These are phyloP conservation scores for Cladosporium sp. DNA, from an alignment of 2,329 filamentous ascomycete species.

Conservation along the genomic window DNA sequence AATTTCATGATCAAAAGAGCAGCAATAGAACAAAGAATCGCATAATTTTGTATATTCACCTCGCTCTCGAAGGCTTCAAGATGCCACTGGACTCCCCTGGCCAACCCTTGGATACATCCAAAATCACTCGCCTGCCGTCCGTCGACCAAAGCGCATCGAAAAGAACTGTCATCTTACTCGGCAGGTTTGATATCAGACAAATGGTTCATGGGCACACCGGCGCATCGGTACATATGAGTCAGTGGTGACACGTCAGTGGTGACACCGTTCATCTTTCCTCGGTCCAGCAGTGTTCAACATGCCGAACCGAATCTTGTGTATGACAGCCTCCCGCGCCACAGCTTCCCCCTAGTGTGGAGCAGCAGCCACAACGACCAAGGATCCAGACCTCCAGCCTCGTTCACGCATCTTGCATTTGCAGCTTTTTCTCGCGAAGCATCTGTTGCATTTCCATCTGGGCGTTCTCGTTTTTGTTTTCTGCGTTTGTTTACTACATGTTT, in stretches of 20 bases:
- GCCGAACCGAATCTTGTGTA: background rate
- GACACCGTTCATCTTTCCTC: background rate
- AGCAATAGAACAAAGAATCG: background rate
- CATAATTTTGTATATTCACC: background rate
- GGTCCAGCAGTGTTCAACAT: background rate
- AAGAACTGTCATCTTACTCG: background rate
- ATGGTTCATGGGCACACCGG: background rate
- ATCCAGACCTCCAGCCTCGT: background rate
- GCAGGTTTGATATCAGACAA: background rate
- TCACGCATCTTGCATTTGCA: background rate
- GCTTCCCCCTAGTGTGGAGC: background rate
- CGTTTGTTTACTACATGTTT: background rate
- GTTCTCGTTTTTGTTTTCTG: background rate
- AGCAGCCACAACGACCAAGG: background rate
- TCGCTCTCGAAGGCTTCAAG: background rate
- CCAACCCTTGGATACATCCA: background rate
- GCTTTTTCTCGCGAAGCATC: slow-evolving; percentile 4
- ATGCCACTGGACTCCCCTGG: background rate
- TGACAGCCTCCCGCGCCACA: background rate
- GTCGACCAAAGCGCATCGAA: background rate
- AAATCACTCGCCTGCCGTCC: background rate
- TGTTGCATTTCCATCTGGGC: slow-evolving; percentile 2
- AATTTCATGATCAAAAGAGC: background rate
- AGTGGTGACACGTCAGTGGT: too few species aligned
- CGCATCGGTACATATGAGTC: background rate